phyloP scores from a whole-genome alignment of 768 basidiomycete species.

The Leccinum olivaceopallidum region DNA sequence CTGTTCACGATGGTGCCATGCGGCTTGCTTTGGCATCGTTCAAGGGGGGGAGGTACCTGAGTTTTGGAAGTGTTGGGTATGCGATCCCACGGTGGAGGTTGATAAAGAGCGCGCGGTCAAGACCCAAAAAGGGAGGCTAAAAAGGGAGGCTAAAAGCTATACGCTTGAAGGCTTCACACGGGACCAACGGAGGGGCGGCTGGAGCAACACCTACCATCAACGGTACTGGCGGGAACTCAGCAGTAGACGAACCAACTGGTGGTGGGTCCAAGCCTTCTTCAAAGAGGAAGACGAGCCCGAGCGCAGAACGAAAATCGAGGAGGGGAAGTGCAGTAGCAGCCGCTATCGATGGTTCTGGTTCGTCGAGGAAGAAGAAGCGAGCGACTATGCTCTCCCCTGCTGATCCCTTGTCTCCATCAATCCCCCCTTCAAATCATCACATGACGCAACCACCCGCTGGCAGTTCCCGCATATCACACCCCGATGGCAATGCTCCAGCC shows the following conservation, averaged over 20 bases:
- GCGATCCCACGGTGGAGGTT: constrained; percentile 47
- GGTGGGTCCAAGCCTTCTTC: constrained; percentile 27
- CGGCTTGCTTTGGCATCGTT: constrained; percentile 69
- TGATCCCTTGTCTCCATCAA: constrained; percentile 22
- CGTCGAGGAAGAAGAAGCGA: constrained; percentile 39
- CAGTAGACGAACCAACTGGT: constrained; percentile 19
- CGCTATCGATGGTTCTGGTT: constrained; percentile 34
- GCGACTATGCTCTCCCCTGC: constrained; percentile 36
- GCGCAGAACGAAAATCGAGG: constrained; percentile 40
- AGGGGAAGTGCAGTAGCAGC: constrained; percentile 37
- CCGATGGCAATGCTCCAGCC: constrained; percentile 8
- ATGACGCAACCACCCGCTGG: constrained; percentile 17
- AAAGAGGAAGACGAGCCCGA: constrained; percentile 38
- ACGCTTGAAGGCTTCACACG: constrained; percentile 30
- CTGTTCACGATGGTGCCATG: constrained; percentile 85
- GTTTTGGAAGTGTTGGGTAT: constrained; percentile 75
- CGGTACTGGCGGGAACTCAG: constrained; percentile 13
- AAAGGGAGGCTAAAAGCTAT: constrained; percentile 38
- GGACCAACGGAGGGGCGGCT: constrained; percentile 19
- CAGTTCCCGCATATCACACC: constrained; percentile 20
- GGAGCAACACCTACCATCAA: constrained; percentile 20
- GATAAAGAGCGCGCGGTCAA: constrained; percentile 50
- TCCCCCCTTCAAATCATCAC: constrained; percentile 12
- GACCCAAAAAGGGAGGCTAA: constrained; percentile 45
- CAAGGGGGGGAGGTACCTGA: constrained; percentile 61